Evolutionary conservation across 176 grass and related monocot species (phyloP), one percentile per base, ranked within the genome.

Genomic region (Oryza glumipatula): DNA sequence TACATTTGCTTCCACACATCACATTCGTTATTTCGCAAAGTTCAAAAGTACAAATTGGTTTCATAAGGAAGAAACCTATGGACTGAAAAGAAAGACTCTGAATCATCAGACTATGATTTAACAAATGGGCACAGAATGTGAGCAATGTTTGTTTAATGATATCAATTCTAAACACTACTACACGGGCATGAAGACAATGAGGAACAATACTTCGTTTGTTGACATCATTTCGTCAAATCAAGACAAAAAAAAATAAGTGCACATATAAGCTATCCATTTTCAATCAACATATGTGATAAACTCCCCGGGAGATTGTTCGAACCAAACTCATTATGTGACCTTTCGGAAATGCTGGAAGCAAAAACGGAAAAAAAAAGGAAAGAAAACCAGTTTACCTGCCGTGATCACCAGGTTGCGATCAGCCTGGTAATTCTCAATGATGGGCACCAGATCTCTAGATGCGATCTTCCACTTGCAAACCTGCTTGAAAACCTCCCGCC

Each of bases 391-490:
- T 12, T 22, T 85, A 94, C 92, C 90, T 28, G 95, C 74, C 74
- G 70, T 89, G 72, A 97, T 94, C 22, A 89, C 84, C 71, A 94
- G 79, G 85, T 93, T 91, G 73, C 86, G 88, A 22, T 97, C 95
- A 7, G 41, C 77, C 85, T 97, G 95, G 68, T 92, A 89, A 61
- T 90, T 86, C 76, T 97, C 95, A 21, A 97, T 91, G 54, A 97
- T 90, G 70, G 92, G 95, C 43, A 97, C 91, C 74, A 97, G 71
- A 89, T 97, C 90, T 14, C 66, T 85, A 28, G 88, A 94, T 16
- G 94, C 90, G 23, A 86, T 91, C 21, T 88, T 94, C 95, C 90
- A 97, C 85, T 91, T 93, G 83, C 95, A 94, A 11, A 97, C 91
- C 92, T 93, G 95, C 77, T 91, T 94, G 92, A 94, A 97, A 41